These are phyloP conservation scores for Moniliophthora roreri DNA, from an alignment of 1,284 basidiomycete species.

Conservation along the genomic window DNA sequence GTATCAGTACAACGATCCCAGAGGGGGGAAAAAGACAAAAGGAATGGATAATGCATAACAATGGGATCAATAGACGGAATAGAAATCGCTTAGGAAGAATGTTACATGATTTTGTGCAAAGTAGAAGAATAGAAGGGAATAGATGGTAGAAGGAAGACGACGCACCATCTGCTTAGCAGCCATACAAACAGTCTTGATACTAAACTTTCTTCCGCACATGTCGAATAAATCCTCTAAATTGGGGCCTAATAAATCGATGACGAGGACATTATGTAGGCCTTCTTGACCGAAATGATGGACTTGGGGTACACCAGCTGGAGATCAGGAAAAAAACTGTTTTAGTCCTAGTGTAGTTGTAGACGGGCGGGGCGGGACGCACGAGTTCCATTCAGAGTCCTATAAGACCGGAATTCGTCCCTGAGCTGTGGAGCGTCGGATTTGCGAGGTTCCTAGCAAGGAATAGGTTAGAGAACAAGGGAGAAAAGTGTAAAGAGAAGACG, in stretches of 20 bases:
- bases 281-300: slow-evolving; percentile 99
- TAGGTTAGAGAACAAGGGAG: slow-evolving; percentile 18
- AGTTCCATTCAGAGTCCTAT: slow-evolving; percentile 92
- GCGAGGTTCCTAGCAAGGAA: slow-evolving; percentile 79
- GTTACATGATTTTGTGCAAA: slow-evolving; percentile 16
- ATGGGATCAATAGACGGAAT: no score
- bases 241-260: slow-evolving; percentile 96
- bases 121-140: no score
- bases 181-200: slow-evolving; percentile 98
- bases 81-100: slow-evolving; percentile 1
- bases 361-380: slow-evolving; percentile 54
- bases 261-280: slow-evolving; percentile 95
- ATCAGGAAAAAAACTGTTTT: slow-evolving; percentile 17
- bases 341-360: slow-evolving; percentile 15
- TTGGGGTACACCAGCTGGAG: slow-evolving; percentile 88
- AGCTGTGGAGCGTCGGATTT: slow-evolving; percentile 98
- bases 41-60: no score
- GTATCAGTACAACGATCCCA: neutral
- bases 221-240: slow-evolving; percentile 97
- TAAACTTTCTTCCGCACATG: slow-evolving; percentile 98
- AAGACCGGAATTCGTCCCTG: slow-evolving; percentile 96
- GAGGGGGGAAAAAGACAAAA: neutral
- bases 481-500: slow-evolving; percentile 31
- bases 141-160: no score
- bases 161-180: slow-evolving; percentile 97